Percentiles rank a stretch among this genome's conserved stretches.
Evolutionary conservation across 495 filamentous ascomycete species (phyloP).

Genomic region (Bacidia rubella): DNA sequence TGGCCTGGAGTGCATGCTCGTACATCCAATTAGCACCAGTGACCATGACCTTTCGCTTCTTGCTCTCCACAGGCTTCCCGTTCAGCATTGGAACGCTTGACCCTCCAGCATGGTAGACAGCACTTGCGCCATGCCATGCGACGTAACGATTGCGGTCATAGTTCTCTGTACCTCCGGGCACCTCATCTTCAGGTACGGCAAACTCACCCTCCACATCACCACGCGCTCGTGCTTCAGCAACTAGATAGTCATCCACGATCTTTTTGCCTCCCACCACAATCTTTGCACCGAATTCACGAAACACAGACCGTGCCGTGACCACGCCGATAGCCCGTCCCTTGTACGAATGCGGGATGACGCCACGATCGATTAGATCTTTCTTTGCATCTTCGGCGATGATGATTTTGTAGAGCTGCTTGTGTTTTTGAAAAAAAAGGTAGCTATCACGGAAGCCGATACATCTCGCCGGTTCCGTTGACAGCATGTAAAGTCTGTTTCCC

Average conservation of each 20-base stretch:
- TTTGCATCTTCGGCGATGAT: conserved; percentile 89
- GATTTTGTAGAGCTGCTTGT: conserved; percentile 88
- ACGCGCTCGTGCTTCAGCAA: conserved; percentile 56
- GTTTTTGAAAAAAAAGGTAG: conserved; percentile 97
- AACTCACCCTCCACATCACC: conserved; percentile 83
- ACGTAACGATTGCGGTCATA: conserved; percentile 97
- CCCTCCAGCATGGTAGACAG: conserved; percentile 76
- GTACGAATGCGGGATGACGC: conserved; percentile 93
- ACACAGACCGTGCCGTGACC: conserved; percentile 90
- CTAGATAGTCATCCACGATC: conserved; percentile 82
- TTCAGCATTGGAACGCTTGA: conserved; percentile 63
- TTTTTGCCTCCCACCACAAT: conserved; percentile 85
- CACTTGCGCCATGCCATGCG: conserved; percentile 92
- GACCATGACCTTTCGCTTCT: conserved; percentile 76
- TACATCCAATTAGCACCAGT: conserved; percentile 96
- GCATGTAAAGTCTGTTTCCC: conserved; percentile 85
- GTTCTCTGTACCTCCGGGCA: conserved; percentile 53
- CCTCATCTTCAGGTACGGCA: conserved; percentile 70
- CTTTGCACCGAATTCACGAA: conserved; percentile 86
- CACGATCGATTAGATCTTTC: conserved; percentile 81
- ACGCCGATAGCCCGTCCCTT: conserved; percentile 96
- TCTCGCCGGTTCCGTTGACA: conserved; percentile 90
- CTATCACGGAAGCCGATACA: conserved; percentile 95
- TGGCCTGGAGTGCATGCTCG: conserved; percentile 81
- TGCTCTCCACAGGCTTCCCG: conserved; percentile 55